These are phyloP conservation scores for Cadophora gregata DNA, from an alignment of 2,329 filamentous ascomycete genomes.

Conservation along the genomic window DNA sequence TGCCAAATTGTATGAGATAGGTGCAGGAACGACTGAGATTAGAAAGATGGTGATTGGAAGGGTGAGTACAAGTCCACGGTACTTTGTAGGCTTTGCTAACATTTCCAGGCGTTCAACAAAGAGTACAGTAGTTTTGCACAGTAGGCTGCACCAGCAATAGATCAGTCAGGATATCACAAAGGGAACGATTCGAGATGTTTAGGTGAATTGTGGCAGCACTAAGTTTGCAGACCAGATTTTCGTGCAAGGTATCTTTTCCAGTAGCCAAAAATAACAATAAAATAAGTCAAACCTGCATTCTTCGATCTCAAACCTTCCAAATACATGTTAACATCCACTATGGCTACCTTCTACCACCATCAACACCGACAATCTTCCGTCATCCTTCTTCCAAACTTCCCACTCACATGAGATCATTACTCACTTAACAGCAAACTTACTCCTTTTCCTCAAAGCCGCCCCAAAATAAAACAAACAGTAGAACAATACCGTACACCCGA, in stretches of 20 bases:
- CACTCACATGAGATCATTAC: neutral
- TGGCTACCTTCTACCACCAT: too few species aligned
- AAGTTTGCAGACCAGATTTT: too few species aligned
- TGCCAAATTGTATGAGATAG: slow-evolving; percentile 90
- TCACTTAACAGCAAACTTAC: slow-evolving; percentile 27
- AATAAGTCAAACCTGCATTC: neutral
- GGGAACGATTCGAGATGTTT: neutral
- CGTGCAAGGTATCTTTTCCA: neutral
- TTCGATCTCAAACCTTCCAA: too few species aligned
- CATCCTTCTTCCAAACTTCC: neutral
- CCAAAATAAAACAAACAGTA: slow-evolving; percentile 41
- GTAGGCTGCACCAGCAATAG: neutral
- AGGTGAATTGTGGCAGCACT: neutral
- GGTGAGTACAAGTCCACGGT: slow-evolving; percentile 21
- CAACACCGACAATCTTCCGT: too few species aligned
- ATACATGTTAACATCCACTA: too few species aligned
- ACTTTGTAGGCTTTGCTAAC: slow-evolving; percentile 19
- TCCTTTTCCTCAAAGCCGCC: slow-evolving; percentile 24
- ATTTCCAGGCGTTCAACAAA: slow-evolving; percentile 40
- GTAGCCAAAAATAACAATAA: neutral
- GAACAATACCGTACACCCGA: slow-evolving; percentile 61
- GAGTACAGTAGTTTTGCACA: slow-evolving; percentile 40
- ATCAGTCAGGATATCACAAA: neutral
- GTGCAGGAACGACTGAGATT: slow-evolving; percentile 93
- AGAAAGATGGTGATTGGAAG: slow-evolving; percentile 89